Evolutionary conservation across 2,329 filamentous ascomycete genomes (phyloP).

Genomic region (Byssochlamys sp.): DNA sequence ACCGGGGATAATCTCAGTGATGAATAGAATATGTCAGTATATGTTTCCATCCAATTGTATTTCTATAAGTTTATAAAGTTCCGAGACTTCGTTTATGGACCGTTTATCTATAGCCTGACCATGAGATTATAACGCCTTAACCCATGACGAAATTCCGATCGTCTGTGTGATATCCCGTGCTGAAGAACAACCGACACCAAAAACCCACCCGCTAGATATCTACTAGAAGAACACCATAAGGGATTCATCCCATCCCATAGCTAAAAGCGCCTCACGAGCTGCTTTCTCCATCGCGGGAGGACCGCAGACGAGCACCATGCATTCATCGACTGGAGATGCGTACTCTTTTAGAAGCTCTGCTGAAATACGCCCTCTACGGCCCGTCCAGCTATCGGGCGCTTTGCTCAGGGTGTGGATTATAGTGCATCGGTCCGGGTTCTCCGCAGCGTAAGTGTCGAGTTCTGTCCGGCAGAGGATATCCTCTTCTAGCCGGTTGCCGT

Average conservation of each 20-base stretch:
- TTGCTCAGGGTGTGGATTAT: slow-evolving; percentile 62
- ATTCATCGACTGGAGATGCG: slow-evolving; percentile 38
- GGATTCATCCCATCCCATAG: slow-evolving; percentile 61
- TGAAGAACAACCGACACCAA: not conserved
- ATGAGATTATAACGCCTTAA: not conserved
- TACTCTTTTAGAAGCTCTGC: slow-evolving; percentile 53
- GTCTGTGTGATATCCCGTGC: not conserved
- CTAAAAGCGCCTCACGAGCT: slow-evolving; percentile 47
- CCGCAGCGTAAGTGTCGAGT: slow-evolving; percentile 53
- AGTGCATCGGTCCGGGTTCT: slow-evolving; percentile 47
- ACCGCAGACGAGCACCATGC: slow-evolving; percentile 68
- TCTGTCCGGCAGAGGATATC: slow-evolving; percentile 75
- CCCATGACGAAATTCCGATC: not conserved
- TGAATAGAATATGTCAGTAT: not conserved
- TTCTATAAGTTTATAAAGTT: not conserved
- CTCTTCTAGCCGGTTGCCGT: slow-evolving; percentile 66
- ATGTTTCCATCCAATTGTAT: not conserved
- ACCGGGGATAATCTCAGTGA: not conserved
- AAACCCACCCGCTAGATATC: not conserved
- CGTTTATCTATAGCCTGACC: not conserved
- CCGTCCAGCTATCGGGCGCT: slow-evolving; percentile 56
- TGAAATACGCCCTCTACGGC: slow-evolving; percentile 58
- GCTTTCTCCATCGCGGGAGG: slow-evolving; percentile 65
- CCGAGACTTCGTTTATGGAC: not conserved
- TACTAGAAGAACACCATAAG: slow-evolving; percentile 70